A percentile compares a stretch with the other conserved stretches of the same genome.
Conservation (phyloP, 2,329 filamentous ascomycete species). For the Paecilomyces fulvus region DNA sequence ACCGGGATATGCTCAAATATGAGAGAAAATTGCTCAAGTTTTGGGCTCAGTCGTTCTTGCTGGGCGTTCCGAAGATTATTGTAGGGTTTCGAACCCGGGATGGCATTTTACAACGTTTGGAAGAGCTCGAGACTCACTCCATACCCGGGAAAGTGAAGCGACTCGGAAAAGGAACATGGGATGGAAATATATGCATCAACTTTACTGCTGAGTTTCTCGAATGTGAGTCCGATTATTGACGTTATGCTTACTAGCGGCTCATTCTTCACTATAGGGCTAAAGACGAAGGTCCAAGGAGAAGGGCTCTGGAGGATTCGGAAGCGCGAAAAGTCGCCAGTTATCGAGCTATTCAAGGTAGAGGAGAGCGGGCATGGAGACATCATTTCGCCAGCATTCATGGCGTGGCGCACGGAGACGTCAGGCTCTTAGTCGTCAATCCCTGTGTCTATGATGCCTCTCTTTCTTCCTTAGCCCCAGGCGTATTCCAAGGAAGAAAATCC, state of each 20-base stretch:
- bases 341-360: conserved; percentile 67
- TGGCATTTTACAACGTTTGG: conserved; percentile 62
- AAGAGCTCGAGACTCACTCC: conserved; percentile 70
- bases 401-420: conserved; percentile 48
- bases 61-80: conserved; percentile 85
- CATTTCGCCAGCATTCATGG: conserved; percentile 66
- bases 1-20: conserved; percentile 64
- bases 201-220: conserved; percentile 71
- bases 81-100: conserved; percentile 73
- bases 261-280: conserved; percentile 44
- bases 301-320: conserved; percentile 77
- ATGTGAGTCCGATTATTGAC: conserved; percentile 46
- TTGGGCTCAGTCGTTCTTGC: conserved; percentile 92
- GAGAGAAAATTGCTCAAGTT: conserved; percentile 89
- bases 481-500: too few species aligned
- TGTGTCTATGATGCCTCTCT: neutral
- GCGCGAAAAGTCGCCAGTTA: conserved; percentile 50
- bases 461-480: neutral
- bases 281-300: conserved; percentile 52
- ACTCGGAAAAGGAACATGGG: conserved; percentile 63
- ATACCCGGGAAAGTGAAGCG: conserved; percentile 70
- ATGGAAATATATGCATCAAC: conserved; percentile 89
- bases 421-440: neutral
- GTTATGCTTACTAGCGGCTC: conserved; percentile 7
- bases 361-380: conserved; percentile 69